Base-by-base conservation (phyloP, 2,329 filamentous ascomycete genomes). In the Trichoderma sp. region DNA sequence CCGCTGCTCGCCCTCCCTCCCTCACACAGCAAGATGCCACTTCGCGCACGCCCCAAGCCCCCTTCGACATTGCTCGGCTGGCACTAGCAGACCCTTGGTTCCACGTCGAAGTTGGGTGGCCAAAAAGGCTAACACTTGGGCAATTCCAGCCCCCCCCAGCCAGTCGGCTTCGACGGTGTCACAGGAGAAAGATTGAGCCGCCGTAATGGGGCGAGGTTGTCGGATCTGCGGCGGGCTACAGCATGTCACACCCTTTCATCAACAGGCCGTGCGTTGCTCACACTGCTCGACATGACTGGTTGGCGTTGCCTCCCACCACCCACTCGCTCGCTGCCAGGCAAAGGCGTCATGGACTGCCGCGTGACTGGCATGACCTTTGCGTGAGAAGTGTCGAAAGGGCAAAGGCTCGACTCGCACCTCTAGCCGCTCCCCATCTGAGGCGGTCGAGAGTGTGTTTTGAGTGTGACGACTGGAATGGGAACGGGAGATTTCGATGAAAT, bases 31-130 rank as follows among this genome's bases (percentile, higher is more conserved):
- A 66, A 39, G 34, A 39, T 14, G 61, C 65, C 67, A 68, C 63
- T 39, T 39, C 34, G 34, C 67, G 67, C 70, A 48, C 65, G 51
- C 65, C 66, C 55, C 65, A 67, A 68, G 50, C 67, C 68, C 69
- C 69, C 68, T 68, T 69, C 66, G 34, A 39, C 34, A 39, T 62
- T 62, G 66, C 69, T 72, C 72, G 51, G 65, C 43, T 64, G 71
- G 71, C 70, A 72, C 74, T 72, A 75, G 74, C 64, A 24, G 67
- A 63, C 68, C 62, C 61, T 63, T 67, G 57, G 67, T 54, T 67
- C 67, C 68, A 70, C 65, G 65, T 66, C 65, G 55, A 64, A 24
- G 64, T 44, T 39, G 34, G 41, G 64, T 51, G 63, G 56, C 43
- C 41, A 55, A 63, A 63, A 63, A 60, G 54, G 39, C 34, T 14